Evolutionary conservation across 768 basidiomycete species (phyloP).

Genomic region (Chalciporus piperatus): DNA sequence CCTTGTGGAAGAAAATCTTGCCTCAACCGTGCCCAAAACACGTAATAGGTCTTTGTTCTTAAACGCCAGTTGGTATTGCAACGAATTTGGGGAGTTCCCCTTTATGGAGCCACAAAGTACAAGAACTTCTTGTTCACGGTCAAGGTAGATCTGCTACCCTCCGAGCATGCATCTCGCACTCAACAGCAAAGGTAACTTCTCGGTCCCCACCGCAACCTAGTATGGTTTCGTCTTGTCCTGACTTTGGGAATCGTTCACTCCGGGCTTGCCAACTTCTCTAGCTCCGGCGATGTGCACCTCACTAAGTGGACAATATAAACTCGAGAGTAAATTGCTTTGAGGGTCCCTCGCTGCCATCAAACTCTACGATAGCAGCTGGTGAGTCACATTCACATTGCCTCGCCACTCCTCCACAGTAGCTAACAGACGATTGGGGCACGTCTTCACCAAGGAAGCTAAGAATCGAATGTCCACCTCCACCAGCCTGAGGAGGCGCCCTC

Average conservation of each 20-base stretch:
- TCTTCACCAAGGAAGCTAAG: constrained; percentile 3
- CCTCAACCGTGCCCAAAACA: background rate
- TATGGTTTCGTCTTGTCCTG: constrained; percentile 21
- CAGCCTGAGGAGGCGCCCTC: constrained; percentile 32
- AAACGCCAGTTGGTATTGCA: background rate
- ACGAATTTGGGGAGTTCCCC: background rate
- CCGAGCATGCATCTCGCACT: background rate
- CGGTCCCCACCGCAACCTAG: constrained; percentile 26
- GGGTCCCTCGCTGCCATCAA: constrained; percentile 22
- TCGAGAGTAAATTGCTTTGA: constrained; percentile 1
- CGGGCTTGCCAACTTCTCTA: constrained; percentile 1
- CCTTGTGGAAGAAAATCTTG: background rate
- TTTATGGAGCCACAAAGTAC: constrained; percentile 15
- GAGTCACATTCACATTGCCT: constrained; percentile 8
- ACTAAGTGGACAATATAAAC: constrained; percentile 25
- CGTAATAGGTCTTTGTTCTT: constrained; percentile 7
- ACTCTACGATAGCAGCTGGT: constrained; percentile 25
- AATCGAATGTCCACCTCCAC: constrained; percentile 27
- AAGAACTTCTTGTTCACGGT: constrained; percentile 24
- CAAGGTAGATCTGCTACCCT: constrained; percentile 2
- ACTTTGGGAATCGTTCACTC: constrained; percentile 19
- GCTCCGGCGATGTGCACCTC: constrained; percentile 3
- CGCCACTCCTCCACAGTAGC: background rate
- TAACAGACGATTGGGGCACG: background rate
- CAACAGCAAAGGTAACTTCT: background rate